phyloP scores from a whole-genome alignment of 75 land plant species.

The Ceratopteris richardii region DNA sequence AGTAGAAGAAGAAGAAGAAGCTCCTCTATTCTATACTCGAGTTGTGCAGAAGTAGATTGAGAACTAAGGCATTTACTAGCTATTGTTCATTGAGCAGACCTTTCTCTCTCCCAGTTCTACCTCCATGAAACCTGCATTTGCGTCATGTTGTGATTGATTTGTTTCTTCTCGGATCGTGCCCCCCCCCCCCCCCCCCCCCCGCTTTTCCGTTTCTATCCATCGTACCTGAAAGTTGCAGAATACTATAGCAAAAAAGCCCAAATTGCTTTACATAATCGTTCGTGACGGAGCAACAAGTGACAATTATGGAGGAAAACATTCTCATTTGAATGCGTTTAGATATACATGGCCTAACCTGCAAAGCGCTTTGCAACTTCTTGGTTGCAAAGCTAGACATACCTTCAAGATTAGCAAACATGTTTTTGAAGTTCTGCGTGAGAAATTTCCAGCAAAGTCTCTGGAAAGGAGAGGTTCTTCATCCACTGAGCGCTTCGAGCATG shows the following conservation, averaged over 20 bases:
- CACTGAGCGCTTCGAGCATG: neutral
- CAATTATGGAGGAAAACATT: neutral
- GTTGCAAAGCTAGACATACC: conserved; percentile 24
- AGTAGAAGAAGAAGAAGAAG: too few species aligned
- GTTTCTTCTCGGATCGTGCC: neutral
- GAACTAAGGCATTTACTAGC: too few species aligned
- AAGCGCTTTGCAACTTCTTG: conserved; percentile 28
- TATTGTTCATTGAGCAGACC: too few species aligned
- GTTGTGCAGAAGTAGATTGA: too few species aligned
- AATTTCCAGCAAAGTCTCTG: conserved; percentile 19
- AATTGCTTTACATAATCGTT: conserved; percentile 10
- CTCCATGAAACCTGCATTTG: neutral
- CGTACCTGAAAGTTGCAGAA: neutral
- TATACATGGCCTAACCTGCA: conserved; percentile 25
- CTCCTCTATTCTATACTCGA: too few species aligned
- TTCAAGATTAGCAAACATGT: conserved; percentile 36
- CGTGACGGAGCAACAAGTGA: neutral
- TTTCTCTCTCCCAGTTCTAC: neutral
- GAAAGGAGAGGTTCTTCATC: conserved; percentile 4
- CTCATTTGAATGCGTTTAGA: conserved; percentile 1
- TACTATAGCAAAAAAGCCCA: conserved; percentile 8
- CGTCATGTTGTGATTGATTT: neutral
- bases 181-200: too few species aligned
- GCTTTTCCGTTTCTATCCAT: neutral
- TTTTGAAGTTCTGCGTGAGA: conserved; percentile 21